Evolutionary conservation across 768 basidiomycete genomes (phyloP), one percentile per base, ranked within the genome.

Genomic region (Sarcodon aspratus): DNA sequence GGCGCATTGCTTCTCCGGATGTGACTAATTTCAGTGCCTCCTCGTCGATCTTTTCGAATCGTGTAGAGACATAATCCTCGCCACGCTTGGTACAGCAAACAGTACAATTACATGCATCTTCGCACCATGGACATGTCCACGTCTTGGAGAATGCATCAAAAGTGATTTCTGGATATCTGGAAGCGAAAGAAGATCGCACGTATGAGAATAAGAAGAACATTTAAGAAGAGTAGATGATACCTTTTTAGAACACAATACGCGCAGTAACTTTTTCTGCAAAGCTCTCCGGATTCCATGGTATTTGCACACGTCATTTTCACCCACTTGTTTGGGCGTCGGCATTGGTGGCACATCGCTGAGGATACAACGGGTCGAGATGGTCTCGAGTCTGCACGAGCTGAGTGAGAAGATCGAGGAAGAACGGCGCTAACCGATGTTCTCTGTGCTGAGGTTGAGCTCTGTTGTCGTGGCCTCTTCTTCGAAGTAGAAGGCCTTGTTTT

Each of bases 101-200:
- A 9, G 72, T 70, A 56, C 78, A 80, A 42, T 71, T 75, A 59
- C 78, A 80, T 10, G 53, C 68, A 8, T 62, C 55, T 3, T 57
- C 55, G 54, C 77, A 80, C 11, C 27, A 53, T 0, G 78, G 78
- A 53, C 78, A 80, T 18, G 54, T 48, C 46, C 69, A 72, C 6
- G 33, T 27, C 1, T 42, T 36, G 12, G 52, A 52, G n/a, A 43
- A 56, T 34, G 56, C 40, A 32, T 69, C 60, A 49, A 72, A 72
- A 27, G 57, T 58, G 50, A 69, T 47, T 12, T 67, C 61, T 1
- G 69, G 65, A 47, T 72, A 72, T 52, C 71, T 72, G 37, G 10
- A 12, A 8, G 35, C 17, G 27, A 6, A 9, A 13, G 9, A 9
- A n/a, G 11, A 10, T 43, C 33, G 33, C 47, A 43, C 31, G 34